Percentiles rank a stretch among this genome's conserved stretches.
These are phyloP conservation scores for Xylariaceae sp. DNA, from an alignment of 2,329 filamentous ascomycete species.

Conservation along the genomic window DNA sequence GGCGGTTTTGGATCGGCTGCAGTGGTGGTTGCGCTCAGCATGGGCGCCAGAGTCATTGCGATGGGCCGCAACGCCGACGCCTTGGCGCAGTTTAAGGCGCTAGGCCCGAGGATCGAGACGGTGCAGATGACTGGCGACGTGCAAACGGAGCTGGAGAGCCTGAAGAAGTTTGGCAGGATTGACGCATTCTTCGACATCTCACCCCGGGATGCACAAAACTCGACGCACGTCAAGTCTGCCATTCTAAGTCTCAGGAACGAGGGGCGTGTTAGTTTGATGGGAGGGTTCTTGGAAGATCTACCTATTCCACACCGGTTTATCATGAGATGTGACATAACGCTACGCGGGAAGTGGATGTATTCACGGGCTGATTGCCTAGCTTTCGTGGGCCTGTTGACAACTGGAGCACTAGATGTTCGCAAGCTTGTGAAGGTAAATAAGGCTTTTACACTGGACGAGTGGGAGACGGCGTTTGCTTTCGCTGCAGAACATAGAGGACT, in stretches of 20 bases:
- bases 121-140: slow-evolving; percentile 48
- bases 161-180: slow-evolving; percentile 40
- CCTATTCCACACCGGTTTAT: slow-evolving; percentile 39
- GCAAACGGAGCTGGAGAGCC: slow-evolving; percentile 29
- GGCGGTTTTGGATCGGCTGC: slow-evolving; percentile 52
- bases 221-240: slow-evolving; percentile 46
- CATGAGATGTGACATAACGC: slow-evolving; percentile 42
- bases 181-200: slow-evolving; percentile 54
- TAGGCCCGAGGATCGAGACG: slow-evolving; percentile 39
- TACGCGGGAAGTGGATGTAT: slow-evolving; percentile 52
- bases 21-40: slow-evolving; percentile 50
- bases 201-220: slow-evolving; percentile 44
- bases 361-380: slow-evolving; percentile 41
- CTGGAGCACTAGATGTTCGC: slow-evolving; percentile 41
- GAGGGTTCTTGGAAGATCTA: slow-evolving; percentile 34
- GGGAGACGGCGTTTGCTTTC: slow-evolving; percentile 24
- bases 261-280: slow-evolving; percentile 41
- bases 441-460: slow-evolving; percentile 27
- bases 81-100: slow-evolving; percentile 36
- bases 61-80: slow-evolving; percentile 46
- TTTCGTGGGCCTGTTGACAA: slow-evolving; percentile 42
- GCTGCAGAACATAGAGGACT: slow-evolving; percentile 25
- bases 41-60: slow-evolving; percentile 56
- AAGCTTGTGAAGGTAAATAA: slow-evolving; percentile 25
- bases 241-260: slow-evolving; percentile 41